phyloP scores from a whole-genome alignment of 176 grass and related monocot species.

The Bolboschoenus planiculmis region DNA sequence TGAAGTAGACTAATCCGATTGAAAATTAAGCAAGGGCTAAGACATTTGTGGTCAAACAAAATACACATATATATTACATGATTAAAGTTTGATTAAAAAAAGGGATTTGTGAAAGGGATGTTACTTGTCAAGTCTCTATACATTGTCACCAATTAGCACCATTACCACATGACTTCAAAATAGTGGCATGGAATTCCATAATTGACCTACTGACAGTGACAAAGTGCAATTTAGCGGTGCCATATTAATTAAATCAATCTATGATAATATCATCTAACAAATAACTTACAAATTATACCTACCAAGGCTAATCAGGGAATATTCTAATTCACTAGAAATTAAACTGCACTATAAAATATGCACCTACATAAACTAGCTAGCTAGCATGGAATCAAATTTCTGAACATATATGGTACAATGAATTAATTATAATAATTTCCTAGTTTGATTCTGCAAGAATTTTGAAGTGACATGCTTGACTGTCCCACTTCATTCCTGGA shows the following conservation, averaged over 20 bases:
- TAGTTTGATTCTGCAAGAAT: background rate
- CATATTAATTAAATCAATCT: background rate
- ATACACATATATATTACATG: slow-evolving; percentile 7
- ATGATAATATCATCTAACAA: background rate
- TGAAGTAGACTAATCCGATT: background rate
- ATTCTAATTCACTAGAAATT: background rate
- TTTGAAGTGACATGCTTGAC: background rate
- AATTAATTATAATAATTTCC: background rate
- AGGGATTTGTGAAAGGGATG: slow-evolving; percentile 11
- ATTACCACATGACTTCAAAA: slow-evolving; percentile 28
- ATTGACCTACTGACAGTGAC: slow-evolving; percentile 18
- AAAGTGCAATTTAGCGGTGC: background rate
- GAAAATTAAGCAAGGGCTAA: background rate
- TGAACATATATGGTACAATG: background rate
- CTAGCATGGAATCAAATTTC: background rate
- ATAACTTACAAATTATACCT: background rate
- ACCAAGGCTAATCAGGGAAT: background rate
- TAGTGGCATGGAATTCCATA: slow-evolving; percentile 24
- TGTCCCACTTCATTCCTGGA: background rate
- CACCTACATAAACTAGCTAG: background rate
- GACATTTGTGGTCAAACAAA: slow-evolving; percentile 9
- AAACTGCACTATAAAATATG: background rate
- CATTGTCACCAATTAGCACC: background rate
- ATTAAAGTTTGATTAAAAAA: slow-evolving; percentile 14
- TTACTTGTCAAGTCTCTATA: background rate